Evolutionary conservation across 2,329 filamentous ascomycete species (phyloP).

Genomic region (Alternaria novae-zelandiae): DNA sequence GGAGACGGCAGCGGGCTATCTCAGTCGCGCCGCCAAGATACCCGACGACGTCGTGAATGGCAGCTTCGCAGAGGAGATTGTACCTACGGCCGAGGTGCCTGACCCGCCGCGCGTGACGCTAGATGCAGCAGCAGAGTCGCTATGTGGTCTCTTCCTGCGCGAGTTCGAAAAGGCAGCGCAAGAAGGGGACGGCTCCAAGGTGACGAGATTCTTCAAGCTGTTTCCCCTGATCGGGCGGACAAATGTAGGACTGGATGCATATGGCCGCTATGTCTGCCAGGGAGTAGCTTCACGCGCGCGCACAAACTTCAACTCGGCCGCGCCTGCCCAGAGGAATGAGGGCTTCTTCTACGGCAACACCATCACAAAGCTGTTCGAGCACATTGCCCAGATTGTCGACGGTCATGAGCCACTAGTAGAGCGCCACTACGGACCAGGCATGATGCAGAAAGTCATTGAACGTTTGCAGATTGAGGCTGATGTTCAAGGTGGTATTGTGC

Average conservation of each 20-base stretch:
- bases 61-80: constrained; percentile 87
- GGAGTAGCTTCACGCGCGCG: constrained; percentile 87
- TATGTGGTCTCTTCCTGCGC: constrained; percentile 87
- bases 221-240: constrained; percentile 92
- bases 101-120: constrained; percentile 88
- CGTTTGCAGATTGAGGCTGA: constrained; percentile 92
- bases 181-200: constrained; percentile 84
- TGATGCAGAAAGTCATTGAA: constrained; percentile 95
- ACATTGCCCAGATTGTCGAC: constrained; percentile 96
- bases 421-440: constrained; percentile 88
- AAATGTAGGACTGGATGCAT: constrained; percentile 90
- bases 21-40: constrained; percentile 81
- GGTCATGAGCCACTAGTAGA: constrained; percentile 90
- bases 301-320: constrained; percentile 75
- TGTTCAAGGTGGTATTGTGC: constrained; percentile 91
- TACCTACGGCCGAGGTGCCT: constrained; percentile 93
- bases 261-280: constrained; percentile 94
- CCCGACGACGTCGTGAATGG: constrained; percentile 81
- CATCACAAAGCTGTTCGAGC: constrained; percentile 91
- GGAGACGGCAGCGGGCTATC: constrained; percentile 92
- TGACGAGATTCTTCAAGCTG: constrained; percentile 97
- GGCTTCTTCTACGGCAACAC: constrained; percentile 91
- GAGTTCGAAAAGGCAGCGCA: constrained; percentile 93
- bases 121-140: constrained; percentile 82
- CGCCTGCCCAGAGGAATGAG: constrained; percentile 68